Evolutionary conservation across 805 yeast species (phyloP).

Genomic region (Lipomyces spencermartinsiae): DNA sequence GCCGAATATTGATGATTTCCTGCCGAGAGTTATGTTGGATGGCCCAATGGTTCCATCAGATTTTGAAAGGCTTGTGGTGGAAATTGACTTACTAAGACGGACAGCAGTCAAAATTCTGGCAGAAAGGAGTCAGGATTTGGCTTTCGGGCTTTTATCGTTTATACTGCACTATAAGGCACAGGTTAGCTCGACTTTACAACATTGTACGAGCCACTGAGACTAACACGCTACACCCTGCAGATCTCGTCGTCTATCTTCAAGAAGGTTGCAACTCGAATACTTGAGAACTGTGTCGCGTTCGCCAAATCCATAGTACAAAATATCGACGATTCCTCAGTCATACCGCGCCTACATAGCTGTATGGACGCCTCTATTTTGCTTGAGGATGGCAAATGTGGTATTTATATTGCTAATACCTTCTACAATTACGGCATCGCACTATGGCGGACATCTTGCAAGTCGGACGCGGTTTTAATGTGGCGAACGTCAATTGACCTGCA

Average conservation of each 20-base stretch:
- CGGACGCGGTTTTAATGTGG: slow-evolving; percentile 30
- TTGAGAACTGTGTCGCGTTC: slow-evolving; percentile 26
- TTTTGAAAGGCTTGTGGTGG: slow-evolving; percentile 22
- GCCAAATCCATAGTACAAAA: slow-evolving; percentile 10
- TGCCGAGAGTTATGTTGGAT: slow-evolving; percentile 15
- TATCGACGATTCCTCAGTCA: background rate
- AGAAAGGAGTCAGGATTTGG: slow-evolving; percentile 14
- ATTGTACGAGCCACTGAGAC: background rate
- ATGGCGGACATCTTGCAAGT: slow-evolving; percentile 16
- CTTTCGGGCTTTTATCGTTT: slow-evolving; percentile 20
- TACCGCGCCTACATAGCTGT: slow-evolving; percentile 11
- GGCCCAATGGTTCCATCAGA: slow-evolving; percentile 8
- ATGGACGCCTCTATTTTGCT: slow-evolving; percentile 13
- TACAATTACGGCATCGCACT: slow-evolving; percentile 29
- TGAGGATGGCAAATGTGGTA: slow-evolving; percentile 13
- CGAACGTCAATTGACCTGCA: slow-evolving; percentile 19
- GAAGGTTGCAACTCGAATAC: slow-evolving; percentile 25
- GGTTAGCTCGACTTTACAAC: slow-evolving; percentile 8
- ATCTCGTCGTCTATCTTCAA: slow-evolving; percentile 11
- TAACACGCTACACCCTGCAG: slow-evolving; percentile 8
- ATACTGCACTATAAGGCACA: slow-evolving; percentile 16
- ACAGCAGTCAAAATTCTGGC: slow-evolving; percentile 20
- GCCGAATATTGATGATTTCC: slow-evolving; percentile 11
- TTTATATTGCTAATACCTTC: slow-evolving; percentile 22
- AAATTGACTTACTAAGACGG: slow-evolving; percentile 24